phyloP scores from a whole-genome alignment of 2,329 filamentous ascomycete genomes.

The Mollisia scopiformis region DNA sequence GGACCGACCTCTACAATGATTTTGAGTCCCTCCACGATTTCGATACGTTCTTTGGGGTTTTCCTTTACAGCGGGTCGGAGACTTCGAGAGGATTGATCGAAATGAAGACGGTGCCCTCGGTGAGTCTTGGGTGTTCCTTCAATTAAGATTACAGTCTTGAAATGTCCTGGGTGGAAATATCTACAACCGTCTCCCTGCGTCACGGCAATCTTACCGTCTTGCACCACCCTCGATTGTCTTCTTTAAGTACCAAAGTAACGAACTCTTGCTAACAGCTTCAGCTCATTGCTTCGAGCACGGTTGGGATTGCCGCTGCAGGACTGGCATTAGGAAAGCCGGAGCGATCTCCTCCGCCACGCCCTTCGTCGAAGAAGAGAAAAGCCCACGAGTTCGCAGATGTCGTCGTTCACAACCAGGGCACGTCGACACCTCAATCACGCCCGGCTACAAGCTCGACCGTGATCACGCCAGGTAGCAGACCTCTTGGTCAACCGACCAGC shows the following conservation, averaged over 20 bases:
- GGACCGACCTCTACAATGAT: slow-evolving; percentile 31
- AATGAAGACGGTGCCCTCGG: slow-evolving; percentile 39
- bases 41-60: slow-evolving; percentile 27
- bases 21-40: slow-evolving; percentile 28
- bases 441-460: slow-evolving; percentile 35
- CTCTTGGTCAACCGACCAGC: slow-evolving; percentile 10
- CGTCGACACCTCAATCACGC: slow-evolving; percentile 29
- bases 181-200: background rate
- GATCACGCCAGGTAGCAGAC: slow-evolving; percentile 29
- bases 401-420: slow-evolving; percentile 24
- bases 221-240: background rate
- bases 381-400: slow-evolving; percentile 26
- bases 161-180: slow-evolving; percentile 3
- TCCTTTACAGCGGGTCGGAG: slow-evolving; percentile 25
- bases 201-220: background rate
- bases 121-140: slow-evolving; percentile 30
- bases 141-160: slow-evolving; percentile 17
- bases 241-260: background rate
- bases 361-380: slow-evolving; percentile 36
- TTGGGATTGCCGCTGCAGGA: slow-evolving; percentile 38
- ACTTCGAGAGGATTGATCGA: slow-evolving; percentile 21
- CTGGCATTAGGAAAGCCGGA: slow-evolving; percentile 37
- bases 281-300: slow-evolving; percentile 41
- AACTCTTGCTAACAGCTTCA: slow-evolving; percentile 22
- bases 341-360: slow-evolving; percentile 26